Evolutionary conservation across 1,284 basidiomycete genomes (phyloP), one percentile per base, ranked within the genome.

Genomic region (Singerocomus inundabilis): DNA sequence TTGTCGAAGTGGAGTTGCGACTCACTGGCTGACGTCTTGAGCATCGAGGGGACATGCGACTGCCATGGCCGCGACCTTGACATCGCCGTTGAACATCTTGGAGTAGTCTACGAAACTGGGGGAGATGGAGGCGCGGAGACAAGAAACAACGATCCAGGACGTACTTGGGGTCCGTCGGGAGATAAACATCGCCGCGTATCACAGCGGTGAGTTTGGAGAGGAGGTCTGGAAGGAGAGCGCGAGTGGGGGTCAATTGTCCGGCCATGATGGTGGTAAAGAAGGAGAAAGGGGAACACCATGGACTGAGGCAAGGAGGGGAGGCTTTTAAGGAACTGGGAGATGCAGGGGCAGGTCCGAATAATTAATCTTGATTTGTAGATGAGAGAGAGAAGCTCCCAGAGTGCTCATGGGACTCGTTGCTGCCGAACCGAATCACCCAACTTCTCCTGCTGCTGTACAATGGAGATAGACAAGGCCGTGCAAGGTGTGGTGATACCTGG

Each of bases 21-120:
- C 82, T 60, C 60, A 87, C 85, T 76, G 76, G 76, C 85, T 88
- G 36, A 91, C 81, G 60, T 92, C 87, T 50, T 80, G 72, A 3
- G 88, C 84, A 56, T 89, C 83, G 28, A 84, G 63, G 1, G 90
- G 89, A 49, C 82, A 84, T 1, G 77, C 81, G 16, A 90, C 78
- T 3, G 80, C 79, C 52, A 80, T 72, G 12, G 86, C 77, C 1
- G 67, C 57, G 26, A 79, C 76, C 46, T 79, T 72, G 44, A 91
- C 78, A 49, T 88, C 88, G 8, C 88, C 89, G 54, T 92, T 92
- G 74, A 91, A 92, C 48, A 91, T 80, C 46, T 70, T 77, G 3
- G 83, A 75, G 47, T 81, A 80, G 29, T 80, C 76, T 10, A 64
- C 51, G 63, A 90, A 91, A 29, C 88, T 91, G 54, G 13, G 21